Base-by-base conservation (phyloP, 208 protist species). In the Trypanosoma brucei region DNA sequence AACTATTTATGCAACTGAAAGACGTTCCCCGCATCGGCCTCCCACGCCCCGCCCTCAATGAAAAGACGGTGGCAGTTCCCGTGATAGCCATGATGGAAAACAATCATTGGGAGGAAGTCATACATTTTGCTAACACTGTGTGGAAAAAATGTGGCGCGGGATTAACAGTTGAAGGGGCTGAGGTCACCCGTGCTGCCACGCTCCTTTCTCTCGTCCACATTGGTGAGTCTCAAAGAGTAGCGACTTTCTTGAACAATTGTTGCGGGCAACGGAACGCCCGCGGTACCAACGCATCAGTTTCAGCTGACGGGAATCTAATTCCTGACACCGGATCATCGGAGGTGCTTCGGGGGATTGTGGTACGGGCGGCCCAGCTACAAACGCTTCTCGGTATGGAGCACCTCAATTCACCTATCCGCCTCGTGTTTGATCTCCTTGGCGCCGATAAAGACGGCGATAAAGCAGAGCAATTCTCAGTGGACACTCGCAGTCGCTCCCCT, bases 81-180 rank as follows among this genome's bases (percentile, higher is more conserved):
- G 74, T 76, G 11, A 51, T 91, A 53, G 87, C 72, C 3, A 76
- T 93, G 65, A 73, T 93, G 53, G 87, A 93, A 51, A 14, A 65
- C 48, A 50, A 57, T 11, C 67, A 89, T 55, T 75, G 68, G 53
- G 70, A 61, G 4, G 59, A 54, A 35, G 60, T 78, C 46, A 38
- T 58, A 9, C n/a, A 14, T 13, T 88, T 89, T 62, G 56, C 55
- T 0, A 8, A 57, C 34, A 39, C 39, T 4, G 42, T 88, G 59
- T 44, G 50, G 46, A 9, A 11, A 31, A 30, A 55, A 49, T 59
- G 58, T n/a, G 48, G 61, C 1, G 22, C 31, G 31, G 57, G 49
- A 35, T 45, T 72, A n/a, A 78, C 65, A 11, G 33, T 14, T 1
- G 62, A 65, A 38, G 69, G 69, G n/a, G 5, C 46, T 49, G 44